Evolutionary conservation across 352 stramenopile genomes (phyloP).

Genomic region (Phytophthora citricola): DNA sequence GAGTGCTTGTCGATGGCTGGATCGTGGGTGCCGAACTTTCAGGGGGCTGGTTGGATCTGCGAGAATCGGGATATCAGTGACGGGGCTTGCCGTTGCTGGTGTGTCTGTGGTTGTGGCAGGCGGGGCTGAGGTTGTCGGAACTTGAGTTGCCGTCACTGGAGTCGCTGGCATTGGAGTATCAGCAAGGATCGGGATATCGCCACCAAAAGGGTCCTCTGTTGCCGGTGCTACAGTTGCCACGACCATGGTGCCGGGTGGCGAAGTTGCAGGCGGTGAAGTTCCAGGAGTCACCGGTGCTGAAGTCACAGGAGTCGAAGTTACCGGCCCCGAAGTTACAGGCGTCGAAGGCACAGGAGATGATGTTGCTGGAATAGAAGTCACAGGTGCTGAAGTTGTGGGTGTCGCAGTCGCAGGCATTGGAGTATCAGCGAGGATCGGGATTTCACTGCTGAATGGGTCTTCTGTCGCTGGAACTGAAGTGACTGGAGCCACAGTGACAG

Average conservation of each 20-base stretch:
- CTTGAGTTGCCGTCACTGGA: slow-evolving; percentile 3
- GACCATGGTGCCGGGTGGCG: too few relatives aligned
- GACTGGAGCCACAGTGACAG: neutral
- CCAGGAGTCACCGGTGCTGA: too few relatives aligned
- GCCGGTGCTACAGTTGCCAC: slow-evolving; percentile 1
- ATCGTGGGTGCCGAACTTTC: neutral
- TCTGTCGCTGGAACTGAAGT: slow-evolving; percentile 3
- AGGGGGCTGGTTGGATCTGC: slow-evolving; percentile 2
- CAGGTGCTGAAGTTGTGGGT: neutral
- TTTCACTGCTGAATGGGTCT: neutral
- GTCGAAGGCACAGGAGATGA: neutral
- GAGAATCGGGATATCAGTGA: slow-evolving; percentile 16
- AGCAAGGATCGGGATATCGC: slow-evolving; percentile 14
- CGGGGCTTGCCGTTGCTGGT: neutral
- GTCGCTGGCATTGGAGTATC: slow-evolving; percentile 11
- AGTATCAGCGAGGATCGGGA: slow-evolving; percentile 21
- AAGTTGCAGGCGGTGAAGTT: neutral
- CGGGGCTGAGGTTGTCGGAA: slow-evolving; percentile 9
- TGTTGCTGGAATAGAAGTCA: too few relatives aligned
- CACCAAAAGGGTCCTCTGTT: too few relatives aligned
- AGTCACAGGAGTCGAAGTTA: slow-evolving; percentile 1
- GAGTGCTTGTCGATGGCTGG: slow-evolving; percentile 11
- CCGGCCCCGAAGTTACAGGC: slow-evolving; percentile 1
- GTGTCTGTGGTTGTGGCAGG: slow-evolving; percentile 1
- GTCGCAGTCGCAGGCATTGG: slow-evolving; percentile 1